A percentile compares a stretch with the other conserved stretches of the same genome.
phyloP scores from a whole-genome alignment of 108 stramenopile genomes.

The Schizochytrium sp. region DNA sequence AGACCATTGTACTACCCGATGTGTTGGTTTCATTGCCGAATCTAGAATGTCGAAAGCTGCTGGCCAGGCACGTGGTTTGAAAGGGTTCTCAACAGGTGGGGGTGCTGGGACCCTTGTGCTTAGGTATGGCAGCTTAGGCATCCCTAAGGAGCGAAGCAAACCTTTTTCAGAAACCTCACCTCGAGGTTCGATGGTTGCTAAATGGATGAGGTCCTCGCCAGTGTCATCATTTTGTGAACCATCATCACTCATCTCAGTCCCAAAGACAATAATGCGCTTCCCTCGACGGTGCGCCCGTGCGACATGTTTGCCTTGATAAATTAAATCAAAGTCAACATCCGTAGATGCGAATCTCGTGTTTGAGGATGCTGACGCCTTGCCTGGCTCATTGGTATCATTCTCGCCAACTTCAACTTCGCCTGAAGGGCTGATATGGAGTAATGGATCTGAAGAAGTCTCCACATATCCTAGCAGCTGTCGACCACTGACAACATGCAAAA shows the following conservation, averaged over 20 bases:
- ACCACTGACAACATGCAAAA: constrained; percentile 36
- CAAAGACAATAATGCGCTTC: background rate
- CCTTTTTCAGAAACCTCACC: background rate
- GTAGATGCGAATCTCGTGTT: background rate
- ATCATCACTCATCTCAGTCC: background rate
- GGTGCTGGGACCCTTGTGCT: background rate
- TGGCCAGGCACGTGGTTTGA: background rate
- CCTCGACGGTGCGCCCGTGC: background rate
- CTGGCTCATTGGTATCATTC: background rate
- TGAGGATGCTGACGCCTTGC: too few species aligned
- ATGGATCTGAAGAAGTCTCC: background rate
- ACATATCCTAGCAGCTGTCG: constrained; percentile 55
- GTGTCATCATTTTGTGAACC: background rate
- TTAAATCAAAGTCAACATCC: background rate
- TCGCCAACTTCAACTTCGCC: background rate
- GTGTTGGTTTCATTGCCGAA: background rate
- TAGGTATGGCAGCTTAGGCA: background rate
- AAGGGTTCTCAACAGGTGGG: background rate
- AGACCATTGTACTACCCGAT: background rate
- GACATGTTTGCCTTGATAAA: background rate
- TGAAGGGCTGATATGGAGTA: background rate
- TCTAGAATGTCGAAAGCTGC: background rate
- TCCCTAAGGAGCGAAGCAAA: background rate
- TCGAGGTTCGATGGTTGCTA: background rate
- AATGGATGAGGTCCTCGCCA: constrained; percentile 1